phyloP scores from a whole-genome alignment of 345 rosid species.

The Syzygium aqueum region DNA sequence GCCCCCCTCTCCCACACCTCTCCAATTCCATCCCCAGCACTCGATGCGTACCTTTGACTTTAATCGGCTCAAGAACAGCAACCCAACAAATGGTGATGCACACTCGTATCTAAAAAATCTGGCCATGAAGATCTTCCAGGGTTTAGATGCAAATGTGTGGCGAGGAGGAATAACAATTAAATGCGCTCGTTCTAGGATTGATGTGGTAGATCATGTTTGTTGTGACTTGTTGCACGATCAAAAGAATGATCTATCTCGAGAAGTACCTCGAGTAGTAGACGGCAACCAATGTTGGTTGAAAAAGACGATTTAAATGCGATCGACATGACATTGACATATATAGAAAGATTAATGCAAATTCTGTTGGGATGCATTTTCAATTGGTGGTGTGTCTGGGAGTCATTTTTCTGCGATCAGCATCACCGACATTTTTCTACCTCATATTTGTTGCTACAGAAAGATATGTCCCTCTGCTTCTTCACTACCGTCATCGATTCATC shows the following conservation, averaged over 20 bases:
- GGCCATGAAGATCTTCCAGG: neutral
- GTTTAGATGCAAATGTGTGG: neutral
- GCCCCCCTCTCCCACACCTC: neutral
- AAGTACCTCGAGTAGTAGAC: neutral
- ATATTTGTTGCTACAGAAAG: neutral
- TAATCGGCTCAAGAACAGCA: conserved; percentile 10
- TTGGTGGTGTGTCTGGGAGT: neutral
- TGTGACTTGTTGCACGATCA: neutral
- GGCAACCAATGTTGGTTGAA: neutral
- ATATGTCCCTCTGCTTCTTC: neutral
- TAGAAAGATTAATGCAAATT: neutral
- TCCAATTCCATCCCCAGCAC: conserved; percentile 5
- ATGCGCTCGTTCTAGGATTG: neutral
- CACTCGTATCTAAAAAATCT: neutral
- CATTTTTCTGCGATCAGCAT: neutral
- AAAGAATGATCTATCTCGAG: neutral
- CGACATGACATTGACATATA: neutral
- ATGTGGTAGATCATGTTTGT: neutral
- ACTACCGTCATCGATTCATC: neutral
- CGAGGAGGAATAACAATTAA: neutral
- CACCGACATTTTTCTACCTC: neutral
- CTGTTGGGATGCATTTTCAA: neutral
- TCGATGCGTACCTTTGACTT: conserved; percentile 38
- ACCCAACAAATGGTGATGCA: conserved; percentile 1
- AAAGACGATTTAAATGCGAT: neutral